Base-by-base conservation (phyloP, 805 yeast species). In the Debaryomyces maramus region DNA sequence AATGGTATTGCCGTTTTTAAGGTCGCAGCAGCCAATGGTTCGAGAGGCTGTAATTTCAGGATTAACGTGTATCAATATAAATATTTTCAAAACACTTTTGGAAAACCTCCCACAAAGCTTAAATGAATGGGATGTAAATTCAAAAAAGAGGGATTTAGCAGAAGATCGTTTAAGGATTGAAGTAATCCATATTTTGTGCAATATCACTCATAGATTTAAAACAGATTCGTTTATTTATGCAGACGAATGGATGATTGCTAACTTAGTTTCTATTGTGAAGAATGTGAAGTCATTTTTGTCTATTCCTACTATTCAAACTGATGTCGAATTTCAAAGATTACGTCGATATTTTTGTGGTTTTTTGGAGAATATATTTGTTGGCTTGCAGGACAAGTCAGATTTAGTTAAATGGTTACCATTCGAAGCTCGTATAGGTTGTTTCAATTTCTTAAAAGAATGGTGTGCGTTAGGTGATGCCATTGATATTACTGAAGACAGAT, bases 1-100 rank as follows among this genome's bases (percentile, higher is more conserved):
- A 41, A 81, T 93, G 83, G 90, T 88, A 0, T 68, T 88, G 27
- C 97, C 97, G 0, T 67, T 93, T 20, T 61, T 93, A 34, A 81
- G 78, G 20, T 80, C 89, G 0, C 79, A 81, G 2, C 88, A 86
- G 44, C 72, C 75, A 3, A 70, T 80, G 47, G 78, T 93, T 6
- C 72, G 87, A 45, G 96, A 90, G 47, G 93, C 97, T 0, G 81
- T 90, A 11, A 88, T 89, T n/a, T 68, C 84, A 2, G 98, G 98
- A 0, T 62, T 95, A 39, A 84, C 96, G 47, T 88, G 95, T 45
- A 80, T 90, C 60, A 93, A 93, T 58, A 81, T 90, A 44, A 93
- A 93, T 60, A 88, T 90, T 11, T 89, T 88, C 70, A 80, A 77
- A 47, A 83, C 96, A 0, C 75, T 91, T 38, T 63, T 91, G 22